Evolutionary conservation across 352 stramenopile genomes (phyloP).

Genomic region (Pythium phragmitis): DNA sequence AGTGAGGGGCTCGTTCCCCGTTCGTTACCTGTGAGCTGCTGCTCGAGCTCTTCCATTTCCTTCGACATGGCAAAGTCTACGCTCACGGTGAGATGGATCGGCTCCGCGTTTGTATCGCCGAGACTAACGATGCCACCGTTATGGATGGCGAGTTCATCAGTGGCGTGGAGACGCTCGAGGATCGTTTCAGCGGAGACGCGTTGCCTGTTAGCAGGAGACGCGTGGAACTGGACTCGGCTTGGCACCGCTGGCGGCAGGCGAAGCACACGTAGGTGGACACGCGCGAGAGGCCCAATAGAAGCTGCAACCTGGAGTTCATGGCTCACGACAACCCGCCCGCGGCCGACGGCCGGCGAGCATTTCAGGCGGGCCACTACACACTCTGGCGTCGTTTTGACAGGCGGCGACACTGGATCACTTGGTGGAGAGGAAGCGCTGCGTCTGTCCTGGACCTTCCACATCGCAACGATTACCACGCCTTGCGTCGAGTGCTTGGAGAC

Average conservation of each 20-base stretch:
- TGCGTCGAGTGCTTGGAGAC: constrained; percentile 14
- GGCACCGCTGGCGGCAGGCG: constrained; percentile 36
- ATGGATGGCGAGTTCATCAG: not conserved
- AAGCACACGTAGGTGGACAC: constrained; percentile 51
- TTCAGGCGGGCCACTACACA: constrained; percentile 32
- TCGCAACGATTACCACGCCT: constrained; percentile 3
- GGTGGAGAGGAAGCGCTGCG: not conserved
- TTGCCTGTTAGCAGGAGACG: not conserved
- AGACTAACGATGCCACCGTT: constrained; percentile 14
- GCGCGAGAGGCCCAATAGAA: constrained; percentile 14
- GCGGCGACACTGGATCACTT: not conserved
- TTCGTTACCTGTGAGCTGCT: constrained; percentile 48
- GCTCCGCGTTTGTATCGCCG: constrained; percentile 6
- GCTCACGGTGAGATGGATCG: constrained; percentile 24
- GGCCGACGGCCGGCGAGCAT: constrained; percentile 34
- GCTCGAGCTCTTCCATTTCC: constrained; percentile 41
- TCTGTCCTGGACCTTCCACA: constrained; percentile 25
- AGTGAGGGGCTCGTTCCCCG: not conserved
- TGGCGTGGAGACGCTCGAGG: not conserved
- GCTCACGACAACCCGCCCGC: constrained; percentile 41
- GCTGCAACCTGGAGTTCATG: constrained; percentile 21
- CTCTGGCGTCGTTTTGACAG: constrained; percentile 1
- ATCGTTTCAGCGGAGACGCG: not conserved
- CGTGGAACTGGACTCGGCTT: constrained; percentile 15
- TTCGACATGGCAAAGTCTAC: constrained; percentile 43